These are phyloP conservation scores for Penicillium lividum DNA, from an alignment of 495 filamentous ascomycete species.

Conservation along the genomic window DNA sequence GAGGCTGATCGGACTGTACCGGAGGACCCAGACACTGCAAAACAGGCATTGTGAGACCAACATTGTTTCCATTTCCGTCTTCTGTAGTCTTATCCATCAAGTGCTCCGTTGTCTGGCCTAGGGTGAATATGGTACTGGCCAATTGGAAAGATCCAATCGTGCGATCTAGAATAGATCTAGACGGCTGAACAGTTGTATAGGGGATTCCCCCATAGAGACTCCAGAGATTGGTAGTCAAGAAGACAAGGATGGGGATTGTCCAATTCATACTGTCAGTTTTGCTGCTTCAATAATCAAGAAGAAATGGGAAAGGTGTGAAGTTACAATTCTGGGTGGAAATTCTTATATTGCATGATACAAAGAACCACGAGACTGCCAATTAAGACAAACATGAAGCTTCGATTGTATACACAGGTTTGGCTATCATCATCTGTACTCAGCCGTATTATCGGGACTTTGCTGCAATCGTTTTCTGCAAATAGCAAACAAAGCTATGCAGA, in stretches of 20 bases:
- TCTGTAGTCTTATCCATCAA: neutral
- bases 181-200: conserved; percentile 15
- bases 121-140: conserved; percentile 13
- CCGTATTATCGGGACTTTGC: neutral
- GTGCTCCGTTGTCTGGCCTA: conserved; percentile 11
- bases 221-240: conserved; percentile 18
- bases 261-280: conserved; percentile 7
- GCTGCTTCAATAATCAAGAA: neutral
- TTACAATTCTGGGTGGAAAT: neutral
- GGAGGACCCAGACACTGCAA: neutral
- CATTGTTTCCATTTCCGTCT: neutral
- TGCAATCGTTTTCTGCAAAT: neutral
- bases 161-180: conserved; percentile 14
- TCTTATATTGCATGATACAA: neutral
- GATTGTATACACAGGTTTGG: neutral
- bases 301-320: neutral
- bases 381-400: neutral
- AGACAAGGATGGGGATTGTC: conserved; percentile 11
- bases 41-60: neutral
- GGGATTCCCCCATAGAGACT: conserved; percentile 18
- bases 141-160: conserved; percentile 17
- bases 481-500: neutral
- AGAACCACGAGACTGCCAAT: neutral
- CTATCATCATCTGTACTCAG: neutral
- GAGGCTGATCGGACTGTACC: neutral